phyloP scores from a whole-genome alignment of 768 basidiomycete species.

The Leccinum subtestaceum region DNA sequence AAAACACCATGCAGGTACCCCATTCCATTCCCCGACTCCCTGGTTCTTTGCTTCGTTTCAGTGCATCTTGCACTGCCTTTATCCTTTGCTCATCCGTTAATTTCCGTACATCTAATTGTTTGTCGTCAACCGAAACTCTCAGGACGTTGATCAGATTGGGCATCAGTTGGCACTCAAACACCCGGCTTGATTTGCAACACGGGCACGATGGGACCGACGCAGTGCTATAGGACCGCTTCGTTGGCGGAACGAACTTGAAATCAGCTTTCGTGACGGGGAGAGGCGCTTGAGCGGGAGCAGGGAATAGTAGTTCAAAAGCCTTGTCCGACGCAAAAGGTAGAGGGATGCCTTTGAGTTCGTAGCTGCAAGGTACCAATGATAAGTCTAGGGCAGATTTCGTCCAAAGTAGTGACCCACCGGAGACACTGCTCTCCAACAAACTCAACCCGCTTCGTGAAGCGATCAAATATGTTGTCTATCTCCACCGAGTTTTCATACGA shows the following conservation, averaged over 20 bases:
- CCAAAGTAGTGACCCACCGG: conserved; percentile 46
- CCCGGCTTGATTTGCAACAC: conserved; percentile 59
- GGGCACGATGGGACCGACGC: conserved; percentile 61
- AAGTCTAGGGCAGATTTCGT: not conserved
- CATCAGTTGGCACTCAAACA: conserved; percentile 94
- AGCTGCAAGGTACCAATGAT: conserved; percentile 44
- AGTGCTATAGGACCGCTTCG: conserved; percentile 54
- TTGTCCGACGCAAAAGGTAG: conserved; percentile 82
- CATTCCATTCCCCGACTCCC: conserved; percentile 81
- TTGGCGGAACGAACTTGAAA: conserved; percentile 48
- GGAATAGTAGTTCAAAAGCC: conserved; percentile 74
- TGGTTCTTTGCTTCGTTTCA: conserved; percentile 46
- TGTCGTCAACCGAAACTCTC: conserved; percentile 29
- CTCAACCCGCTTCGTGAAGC: conserved; percentile 70
- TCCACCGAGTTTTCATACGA: conserved; percentile 78
- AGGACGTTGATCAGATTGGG: conserved; percentile 88
- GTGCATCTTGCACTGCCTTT: conserved; percentile 52
- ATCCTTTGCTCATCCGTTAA: conserved; percentile 68
- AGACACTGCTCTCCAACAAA: conserved; percentile 82
- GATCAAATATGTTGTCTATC: conserved; percentile 83
- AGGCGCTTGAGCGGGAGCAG: conserved; percentile 41
- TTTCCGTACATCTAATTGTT: conserved; percentile 29
- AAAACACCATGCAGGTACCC: conserved; percentile 90
- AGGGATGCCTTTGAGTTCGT: conserved; percentile 83
- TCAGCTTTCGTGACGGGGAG: conserved; percentile 59